Percentiles rank a stretch among this genome's conserved stretches.
These are phyloP conservation scores for Artemisia argyi DNA, from an alignment of 129 eudicot genomes.

Conservation along the genomic window DNA sequence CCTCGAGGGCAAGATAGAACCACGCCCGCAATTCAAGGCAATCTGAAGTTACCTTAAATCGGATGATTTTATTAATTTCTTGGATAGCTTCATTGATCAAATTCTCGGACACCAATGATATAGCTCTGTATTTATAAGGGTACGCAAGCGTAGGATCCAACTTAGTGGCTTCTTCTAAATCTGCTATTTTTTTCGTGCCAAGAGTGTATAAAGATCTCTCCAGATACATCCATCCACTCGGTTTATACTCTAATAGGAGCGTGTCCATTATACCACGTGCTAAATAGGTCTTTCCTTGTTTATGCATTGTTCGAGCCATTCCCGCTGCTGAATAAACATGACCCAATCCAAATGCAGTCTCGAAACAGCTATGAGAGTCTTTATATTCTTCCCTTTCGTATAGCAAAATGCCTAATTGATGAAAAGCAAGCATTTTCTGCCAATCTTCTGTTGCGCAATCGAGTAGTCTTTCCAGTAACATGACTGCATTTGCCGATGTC, in stretches of 20 bases:
- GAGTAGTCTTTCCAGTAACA: slow-evolving; percentile 45
- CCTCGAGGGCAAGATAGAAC: slow-evolving; percentile 58
- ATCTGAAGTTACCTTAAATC: slow-evolving; percentile 62
- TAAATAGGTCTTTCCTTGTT: slow-evolving; percentile 63
- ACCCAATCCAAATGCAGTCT: slow-evolving; percentile 57
- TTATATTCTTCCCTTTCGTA: slow-evolving; percentile 58
- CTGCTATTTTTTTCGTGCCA: slow-evolving; percentile 55
- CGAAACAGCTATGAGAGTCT: slow-evolving; percentile 52
- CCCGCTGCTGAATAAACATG: slow-evolving; percentile 72
- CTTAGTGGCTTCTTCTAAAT: slow-evolving; percentile 53
- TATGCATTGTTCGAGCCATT: slow-evolving; percentile 50
- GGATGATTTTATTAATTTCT: slow-evolving; percentile 58
- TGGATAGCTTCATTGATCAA: slow-evolving; percentile 46
- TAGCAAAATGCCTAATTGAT: slow-evolving; percentile 59
- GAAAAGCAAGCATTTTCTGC: slow-evolving; percentile 66
- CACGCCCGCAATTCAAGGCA: slow-evolving; percentile 76
- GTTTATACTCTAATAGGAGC: slow-evolving; percentile 39
- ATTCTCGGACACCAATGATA: slow-evolving; percentile 43
- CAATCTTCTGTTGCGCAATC: slow-evolving; percentile 53
- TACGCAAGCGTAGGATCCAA: slow-evolving; percentile 66
- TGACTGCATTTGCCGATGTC: slow-evolving; percentile 38
- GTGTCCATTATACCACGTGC: slow-evolving; percentile 54
- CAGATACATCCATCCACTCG: slow-evolving; percentile 75
- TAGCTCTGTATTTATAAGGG: slow-evolving; percentile 67
- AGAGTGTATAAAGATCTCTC: slow-evolving; percentile 60